Conservation (phyloP, 2,329 filamentous ascomycete species). For the Colletotrichum tabaci region DNA sequence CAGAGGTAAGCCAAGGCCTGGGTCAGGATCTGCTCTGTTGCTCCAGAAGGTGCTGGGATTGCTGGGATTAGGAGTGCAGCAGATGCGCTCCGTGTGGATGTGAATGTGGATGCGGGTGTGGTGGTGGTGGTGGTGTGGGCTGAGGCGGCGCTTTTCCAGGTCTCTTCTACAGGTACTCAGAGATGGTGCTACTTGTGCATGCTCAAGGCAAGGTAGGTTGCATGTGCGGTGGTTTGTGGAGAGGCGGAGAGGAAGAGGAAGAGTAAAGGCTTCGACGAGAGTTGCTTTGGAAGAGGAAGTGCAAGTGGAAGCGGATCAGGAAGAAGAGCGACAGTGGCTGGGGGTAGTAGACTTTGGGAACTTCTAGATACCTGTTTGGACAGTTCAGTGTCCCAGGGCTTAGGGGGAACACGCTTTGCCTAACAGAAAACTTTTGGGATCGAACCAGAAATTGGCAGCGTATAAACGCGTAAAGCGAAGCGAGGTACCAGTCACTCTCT, state of each 20-base stretch:
- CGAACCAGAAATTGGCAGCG: background rate
- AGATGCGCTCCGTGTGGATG: constrained; percentile 29
- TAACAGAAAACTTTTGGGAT: background rate
- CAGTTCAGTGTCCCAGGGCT: background rate
- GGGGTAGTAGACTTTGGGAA: constrained; percentile 4
- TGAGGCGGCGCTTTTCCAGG: background rate
- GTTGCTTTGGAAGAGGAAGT: background rate
- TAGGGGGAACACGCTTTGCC: background rate
- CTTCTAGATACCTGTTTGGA: constrained; percentile 5
- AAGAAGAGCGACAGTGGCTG: constrained; percentile 7
- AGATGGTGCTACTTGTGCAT: constrained; percentile 3
- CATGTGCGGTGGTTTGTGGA: constrained; percentile 4
- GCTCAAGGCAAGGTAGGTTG: background rate
- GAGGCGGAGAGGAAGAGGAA: constrained; percentile 7
- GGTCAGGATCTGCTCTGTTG: constrained; percentile 32
- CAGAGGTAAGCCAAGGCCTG: constrained; percentile 11
- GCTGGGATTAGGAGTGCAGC: constrained; percentile 30
- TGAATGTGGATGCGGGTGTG: constrained; percentile 7
- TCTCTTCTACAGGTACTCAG: constrained; percentile 4
- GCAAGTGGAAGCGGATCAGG: background rate
- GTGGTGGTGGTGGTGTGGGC: constrained; percentile 13
- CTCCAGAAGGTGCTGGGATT: constrained; percentile 25
- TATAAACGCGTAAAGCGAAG: background rate
- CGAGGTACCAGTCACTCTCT: constrained; percentile 14
- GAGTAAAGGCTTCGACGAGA: background rate